A percentile compares a stretch with the other conserved stretches of the same genome.
phyloP scores from a whole-genome alignment of 129 eudicot genomes.

The Kitagawia praeruptora region DNA sequence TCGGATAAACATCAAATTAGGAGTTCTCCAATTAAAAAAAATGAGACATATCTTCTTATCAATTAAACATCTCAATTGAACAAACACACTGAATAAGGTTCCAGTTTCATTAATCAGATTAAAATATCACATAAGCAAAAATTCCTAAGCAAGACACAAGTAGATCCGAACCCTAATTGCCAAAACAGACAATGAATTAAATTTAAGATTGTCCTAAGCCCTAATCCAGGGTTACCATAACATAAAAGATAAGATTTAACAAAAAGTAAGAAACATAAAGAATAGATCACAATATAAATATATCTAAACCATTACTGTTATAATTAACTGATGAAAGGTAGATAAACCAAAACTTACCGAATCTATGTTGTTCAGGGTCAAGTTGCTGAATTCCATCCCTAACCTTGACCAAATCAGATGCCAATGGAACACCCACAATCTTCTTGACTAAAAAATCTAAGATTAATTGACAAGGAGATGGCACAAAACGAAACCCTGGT shows the following conservation, averaged over 20 bases:
- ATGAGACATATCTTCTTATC: background rate
- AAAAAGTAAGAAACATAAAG: background rate
- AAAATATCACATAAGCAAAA: background rate
- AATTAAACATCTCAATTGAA: too few species aligned
- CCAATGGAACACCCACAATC: background rate
- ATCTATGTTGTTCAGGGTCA: background rate
- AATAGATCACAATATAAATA: background rate
- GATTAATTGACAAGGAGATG: background rate
- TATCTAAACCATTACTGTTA: background rate
- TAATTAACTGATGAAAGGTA: background rate
- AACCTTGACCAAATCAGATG: background rate
- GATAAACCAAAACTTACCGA: background rate
- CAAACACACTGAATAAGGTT: background rate
- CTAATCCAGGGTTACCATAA: background rate
- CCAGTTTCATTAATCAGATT: background rate
- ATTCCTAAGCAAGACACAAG: background rate
- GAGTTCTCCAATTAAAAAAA: too few species aligned
- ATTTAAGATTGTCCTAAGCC: background rate
- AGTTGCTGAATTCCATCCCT: background rate
- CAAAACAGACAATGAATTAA: background rate
- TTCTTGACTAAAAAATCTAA: background rate
- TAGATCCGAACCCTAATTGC: background rate
- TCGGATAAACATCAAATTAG: background rate
- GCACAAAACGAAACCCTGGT: background rate
- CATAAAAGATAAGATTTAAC: background rate